Evolutionary conservation across 805 yeast species (phyloP).

Genomic region (Cyberlindnera amylophila): DNA sequence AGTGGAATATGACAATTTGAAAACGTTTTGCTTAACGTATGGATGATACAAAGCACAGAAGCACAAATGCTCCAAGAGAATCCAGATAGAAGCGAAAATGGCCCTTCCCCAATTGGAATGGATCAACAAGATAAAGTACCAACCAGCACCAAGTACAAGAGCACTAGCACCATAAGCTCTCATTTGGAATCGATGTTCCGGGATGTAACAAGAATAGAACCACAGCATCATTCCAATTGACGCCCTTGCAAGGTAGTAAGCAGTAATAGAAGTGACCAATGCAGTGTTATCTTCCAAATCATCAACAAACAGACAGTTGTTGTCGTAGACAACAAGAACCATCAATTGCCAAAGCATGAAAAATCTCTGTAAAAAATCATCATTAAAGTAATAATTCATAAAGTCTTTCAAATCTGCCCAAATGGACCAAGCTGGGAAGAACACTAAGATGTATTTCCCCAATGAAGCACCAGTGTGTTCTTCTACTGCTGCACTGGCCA

Average conservation of each 20-base stretch:
- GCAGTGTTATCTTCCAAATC: conserved; percentile 38
- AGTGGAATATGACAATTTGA: conserved; percentile 46
- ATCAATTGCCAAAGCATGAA: conserved; percentile 51
- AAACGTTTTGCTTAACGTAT: conserved; percentile 33
- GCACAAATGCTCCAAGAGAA: conserved; percentile 38
- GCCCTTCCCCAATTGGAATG: conserved; percentile 39
- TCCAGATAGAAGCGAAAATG: conserved; percentile 39
- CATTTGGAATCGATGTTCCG: conserved; percentile 49
- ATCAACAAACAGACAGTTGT: conserved; percentile 39
- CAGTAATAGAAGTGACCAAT: conserved; percentile 31
- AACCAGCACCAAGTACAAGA: conserved; percentile 35
- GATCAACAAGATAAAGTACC: conserved; percentile 52
- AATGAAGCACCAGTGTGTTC: conserved; percentile 45
- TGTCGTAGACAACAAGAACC: conserved; percentile 48
- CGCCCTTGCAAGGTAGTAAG: conserved; percentile 38
- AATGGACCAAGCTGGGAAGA: conserved; percentile 57
- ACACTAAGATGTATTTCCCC: conserved; percentile 45
- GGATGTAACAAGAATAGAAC: conserved; percentile 38
- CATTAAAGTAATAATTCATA: conserved; percentile 59
- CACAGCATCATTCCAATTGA: conserved; percentile 28
- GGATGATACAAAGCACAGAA: conserved; percentile 46
- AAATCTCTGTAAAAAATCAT: conserved; percentile 51
- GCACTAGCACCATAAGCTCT: conserved; percentile 35
- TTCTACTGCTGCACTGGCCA: conserved; percentile 51
- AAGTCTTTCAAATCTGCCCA: conserved; percentile 65